These are phyloP conservation scores for Neurospora tetrasperma DNA, from an alignment of 495 filamentous ascomycete genomes.

Conservation along the genomic window DNA sequence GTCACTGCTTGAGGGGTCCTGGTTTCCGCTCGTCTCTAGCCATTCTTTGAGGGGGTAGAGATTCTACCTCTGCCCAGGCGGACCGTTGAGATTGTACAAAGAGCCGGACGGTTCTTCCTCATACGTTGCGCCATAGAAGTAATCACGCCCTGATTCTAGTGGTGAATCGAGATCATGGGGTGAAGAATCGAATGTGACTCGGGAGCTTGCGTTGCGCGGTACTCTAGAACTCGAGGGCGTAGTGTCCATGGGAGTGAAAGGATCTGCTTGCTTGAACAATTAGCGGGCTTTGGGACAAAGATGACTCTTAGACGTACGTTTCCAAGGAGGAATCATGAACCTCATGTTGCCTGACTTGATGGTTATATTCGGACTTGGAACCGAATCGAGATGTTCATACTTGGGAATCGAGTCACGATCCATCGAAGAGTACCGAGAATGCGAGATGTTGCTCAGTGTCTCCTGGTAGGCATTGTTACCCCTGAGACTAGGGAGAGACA, in stretches of 20 bases:
- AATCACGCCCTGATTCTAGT: not conserved
- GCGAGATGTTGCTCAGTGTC: not conserved
- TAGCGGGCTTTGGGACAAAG: not conserved
- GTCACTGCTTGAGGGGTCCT: not conserved
- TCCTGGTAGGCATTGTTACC: not conserved
- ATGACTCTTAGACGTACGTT: not conserved
- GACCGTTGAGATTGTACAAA: not conserved
- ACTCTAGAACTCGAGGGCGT: not conserved
- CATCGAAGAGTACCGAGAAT: not conserved
- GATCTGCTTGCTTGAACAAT: not conserved
- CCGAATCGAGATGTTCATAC: not conserved
- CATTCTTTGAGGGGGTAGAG: constrained; percentile 12
- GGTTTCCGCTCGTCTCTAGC: not conserved
- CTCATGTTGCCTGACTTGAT: not conserved
- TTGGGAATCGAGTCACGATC: not conserved
- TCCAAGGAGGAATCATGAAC: not conserved
- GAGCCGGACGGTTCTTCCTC: not conserved
- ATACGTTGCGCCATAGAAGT: not conserved
- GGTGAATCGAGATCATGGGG: not conserved
- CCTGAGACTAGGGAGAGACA: not conserved
- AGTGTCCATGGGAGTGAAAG: not conserved
- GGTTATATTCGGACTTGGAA: not conserved
- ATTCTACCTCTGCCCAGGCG: constrained; percentile 2
- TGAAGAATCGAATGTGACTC: not conserved
- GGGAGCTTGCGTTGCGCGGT: not conserved